phyloP scores from a whole-genome alignment of 176 grass and related monocot species.

The Musa itinerans region DNA sequence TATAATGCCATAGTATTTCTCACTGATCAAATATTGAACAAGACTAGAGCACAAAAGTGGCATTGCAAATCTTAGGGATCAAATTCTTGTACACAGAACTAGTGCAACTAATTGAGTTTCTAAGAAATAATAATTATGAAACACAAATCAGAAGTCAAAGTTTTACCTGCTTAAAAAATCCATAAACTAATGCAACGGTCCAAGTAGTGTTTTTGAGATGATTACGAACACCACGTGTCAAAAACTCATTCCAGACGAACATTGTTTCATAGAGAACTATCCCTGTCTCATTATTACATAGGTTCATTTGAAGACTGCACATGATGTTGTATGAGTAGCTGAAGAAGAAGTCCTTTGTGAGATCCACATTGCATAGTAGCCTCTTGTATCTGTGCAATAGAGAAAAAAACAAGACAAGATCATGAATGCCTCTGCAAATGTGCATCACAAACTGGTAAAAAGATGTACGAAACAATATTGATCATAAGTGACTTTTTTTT shows the following conservation, averaged over 20 bases:
- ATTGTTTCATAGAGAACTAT: constrained; percentile 82
- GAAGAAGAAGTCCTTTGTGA: constrained; percentile 98
- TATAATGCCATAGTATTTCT: no score
- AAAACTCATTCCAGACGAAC: constrained; percentile 97
- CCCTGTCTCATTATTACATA: constrained; percentile 42
- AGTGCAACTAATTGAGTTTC: neutral
- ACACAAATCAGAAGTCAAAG: constrained; percentile 8
- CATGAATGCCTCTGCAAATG: neutral
- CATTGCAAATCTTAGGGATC: no score
- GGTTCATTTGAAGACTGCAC: constrained; percentile 88
- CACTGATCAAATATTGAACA: no score
- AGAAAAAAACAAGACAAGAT: neutral
- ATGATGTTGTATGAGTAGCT: constrained; percentile 99
- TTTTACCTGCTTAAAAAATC: constrained; percentile 95
- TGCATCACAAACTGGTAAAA: neutral
- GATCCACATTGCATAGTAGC: constrained; percentile 74
- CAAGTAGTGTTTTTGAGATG: constrained; percentile 81
- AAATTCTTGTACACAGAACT: no score
- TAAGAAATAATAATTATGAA: neutral
- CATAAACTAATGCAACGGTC: constrained; percentile 89
- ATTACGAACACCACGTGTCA: constrained; percentile 64
- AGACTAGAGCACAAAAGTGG: no score
- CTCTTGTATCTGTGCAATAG: constrained; percentile 72
- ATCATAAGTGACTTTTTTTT: neutral
- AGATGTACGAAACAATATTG: neutral